A percentile compares a stretch with the other conserved stretches of the same genome.
phyloP scores from a whole-genome alignment of 2,329 filamentous ascomycete species.

The Alternaria sp. region DNA sequence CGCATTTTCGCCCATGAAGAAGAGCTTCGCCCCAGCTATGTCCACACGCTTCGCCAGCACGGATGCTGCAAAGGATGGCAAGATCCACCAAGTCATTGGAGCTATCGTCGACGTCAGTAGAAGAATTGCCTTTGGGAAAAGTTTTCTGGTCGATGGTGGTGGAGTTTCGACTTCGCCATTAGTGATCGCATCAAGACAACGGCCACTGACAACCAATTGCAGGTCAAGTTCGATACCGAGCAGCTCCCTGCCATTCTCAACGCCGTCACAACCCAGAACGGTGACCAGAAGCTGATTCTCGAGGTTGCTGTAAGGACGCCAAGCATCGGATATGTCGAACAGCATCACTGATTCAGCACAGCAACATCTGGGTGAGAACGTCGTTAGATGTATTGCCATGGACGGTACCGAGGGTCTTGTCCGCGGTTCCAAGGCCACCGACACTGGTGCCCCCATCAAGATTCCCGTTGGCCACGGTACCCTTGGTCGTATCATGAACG shows the following conservation, averaged over 20 bases:
- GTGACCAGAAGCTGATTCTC: conserved; percentile 91
- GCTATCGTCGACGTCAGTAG: conserved; percentile 86
- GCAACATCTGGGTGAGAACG: conserved; percentile 99
- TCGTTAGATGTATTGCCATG: conserved; percentile 99
- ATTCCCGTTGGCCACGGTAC: conserved; percentile 93
- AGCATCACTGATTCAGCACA: conserved; percentile 54
- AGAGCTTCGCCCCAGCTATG: conserved; percentile 66
- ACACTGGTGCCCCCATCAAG: conserved; percentile 94
- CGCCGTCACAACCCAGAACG: conserved; percentile 90
- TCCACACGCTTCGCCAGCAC: conserved; percentile 69
- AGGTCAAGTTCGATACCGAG: conserved; percentile 97
- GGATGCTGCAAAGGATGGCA: conserved; percentile 66
- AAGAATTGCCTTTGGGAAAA: conserved; percentile 44
- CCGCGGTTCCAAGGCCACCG: conserved; percentile 82
- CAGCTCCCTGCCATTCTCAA: conserved; percentile 98
- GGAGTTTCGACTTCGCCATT: conserved; percentile 32
- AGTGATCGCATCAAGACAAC: conserved; percentile 41
- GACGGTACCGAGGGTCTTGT: conserved; percentile 99
- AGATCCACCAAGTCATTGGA: conserved; percentile 75
- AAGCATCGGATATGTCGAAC: conserved; percentile 33
- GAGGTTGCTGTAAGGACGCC: conserved; percentile 85
- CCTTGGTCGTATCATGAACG: conserved; percentile 99
- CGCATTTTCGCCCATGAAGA: conserved; percentile 65
- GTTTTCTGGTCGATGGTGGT: conserved; percentile 38
- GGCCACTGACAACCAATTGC: conserved; percentile 50